These are phyloP conservation scores for Draba incana DNA, from an alignment of 345 rosid species.

Conservation along the genomic window DNA sequence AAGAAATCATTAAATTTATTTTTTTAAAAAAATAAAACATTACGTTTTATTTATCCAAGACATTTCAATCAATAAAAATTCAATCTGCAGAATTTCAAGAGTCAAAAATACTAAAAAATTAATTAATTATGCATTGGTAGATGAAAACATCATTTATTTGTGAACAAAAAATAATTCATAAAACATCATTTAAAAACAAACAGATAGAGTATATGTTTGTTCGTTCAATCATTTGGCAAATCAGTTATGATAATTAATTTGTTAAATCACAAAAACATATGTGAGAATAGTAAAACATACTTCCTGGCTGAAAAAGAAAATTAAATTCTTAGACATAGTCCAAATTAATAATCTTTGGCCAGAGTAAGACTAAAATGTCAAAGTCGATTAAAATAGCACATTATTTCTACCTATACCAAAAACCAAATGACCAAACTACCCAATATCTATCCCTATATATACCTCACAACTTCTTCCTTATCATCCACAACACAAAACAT, in stretches of 20 bases:
- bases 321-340: conserved; percentile 3
- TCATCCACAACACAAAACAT: conserved; percentile 26
- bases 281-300: background rate
- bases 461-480: conserved; percentile 5
- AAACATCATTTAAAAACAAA: no score
- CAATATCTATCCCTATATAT: conserved; percentile 22
- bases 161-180: no score
- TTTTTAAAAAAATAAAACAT: no score
- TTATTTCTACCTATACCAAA: background rate
- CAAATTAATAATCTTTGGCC: background rate
- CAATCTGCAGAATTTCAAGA: no score
- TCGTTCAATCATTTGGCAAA: background rate
- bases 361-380: conserved; percentile 15
- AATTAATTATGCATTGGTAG: no score
- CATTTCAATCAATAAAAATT: no score
- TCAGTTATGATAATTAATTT: background rate
- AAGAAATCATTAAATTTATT: no score
- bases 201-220: no score
- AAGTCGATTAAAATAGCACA: background rate
- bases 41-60: no score
- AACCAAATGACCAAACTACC: conserved; percentile 33
- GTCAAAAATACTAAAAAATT: no score
- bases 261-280: background rate
- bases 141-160: no score
- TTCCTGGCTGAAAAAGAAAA: background rate